Evolutionary conservation across 2,329 filamentous ascomycete species (phyloP), one percentile per base, ranked within the genome.

Genomic region (Diaporthe vexans): DNA sequence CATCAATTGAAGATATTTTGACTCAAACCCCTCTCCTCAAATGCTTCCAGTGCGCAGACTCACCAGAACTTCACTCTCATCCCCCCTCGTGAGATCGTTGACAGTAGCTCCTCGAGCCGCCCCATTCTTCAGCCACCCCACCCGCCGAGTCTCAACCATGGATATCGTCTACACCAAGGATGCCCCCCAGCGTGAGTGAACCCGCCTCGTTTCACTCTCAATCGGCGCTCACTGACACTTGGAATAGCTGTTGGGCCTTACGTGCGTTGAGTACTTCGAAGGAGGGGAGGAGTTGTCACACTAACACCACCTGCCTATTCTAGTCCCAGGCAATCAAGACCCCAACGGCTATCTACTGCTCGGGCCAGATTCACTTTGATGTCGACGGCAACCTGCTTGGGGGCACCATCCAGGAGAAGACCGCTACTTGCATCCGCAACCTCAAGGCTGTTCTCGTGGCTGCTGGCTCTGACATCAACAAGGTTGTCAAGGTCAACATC

Each of bases 401-500:
- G 81, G 91, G 90, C 77, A 87, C 86, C 79, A 92, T 93, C 78
- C 86, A 87, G 80, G 86, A 95, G 79, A 90, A 91, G 85, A 92
- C 91, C 37, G 85, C 85, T 70, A 86, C 88, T 78, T 91, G 89
- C 84, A 88, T 94, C 83, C 87, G 93, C 84, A 97, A 97, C 85
- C 90, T 98, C 81, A 89, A 93, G 83, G 94, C 94, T 57, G 94
- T 98, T 73, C 91, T 98, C 69, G 90, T 91, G 75, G 94, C 92
- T 79, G 95, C 95, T 33, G 95, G 94, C 71, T 95, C 94, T 29
- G 91, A 89, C 70, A 89, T 98, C 74, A 85, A 90, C 77, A 94
- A 92, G 84, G 93, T 98, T 61, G 94, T 98, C 86, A 98, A 98
- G 90, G 94, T 95, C 79, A 94, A 92, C 82, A 93, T 98, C 81